These are phyloP conservation scores for Lodderomyces theae DNA, from an alignment of 1,139 yeast genomes.

Conservation along the genomic window DNA sequence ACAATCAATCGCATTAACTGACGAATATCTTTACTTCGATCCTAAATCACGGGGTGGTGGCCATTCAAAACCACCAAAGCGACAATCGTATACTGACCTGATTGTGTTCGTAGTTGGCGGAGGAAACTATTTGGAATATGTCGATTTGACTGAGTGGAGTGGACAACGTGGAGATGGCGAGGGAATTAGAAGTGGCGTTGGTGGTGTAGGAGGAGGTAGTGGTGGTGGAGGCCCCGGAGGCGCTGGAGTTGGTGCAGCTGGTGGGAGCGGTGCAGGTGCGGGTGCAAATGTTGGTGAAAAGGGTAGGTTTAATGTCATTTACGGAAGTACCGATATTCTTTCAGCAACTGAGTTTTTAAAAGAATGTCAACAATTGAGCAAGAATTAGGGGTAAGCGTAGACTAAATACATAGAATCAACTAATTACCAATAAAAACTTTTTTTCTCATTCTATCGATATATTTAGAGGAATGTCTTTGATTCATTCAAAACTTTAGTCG, in stretches of 20 bases:
- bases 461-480: constrained; percentile 45
- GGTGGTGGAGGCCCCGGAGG: background rate
- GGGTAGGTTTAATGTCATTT: constrained; percentile 50
- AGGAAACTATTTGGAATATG: constrained; percentile 91
- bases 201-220: constrained; percentile 13
- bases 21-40: constrained; percentile 86
- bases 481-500: constrained; percentile 70
- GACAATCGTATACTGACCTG: constrained; percentile 77
- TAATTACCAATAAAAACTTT: background rate
- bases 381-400: constrained; percentile 30
- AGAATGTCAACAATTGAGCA: constrained; percentile 47
- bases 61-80: constrained; percentile 82
- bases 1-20: constrained; percentile 66
- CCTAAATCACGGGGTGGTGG: constrained; percentile 93
- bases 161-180: constrained; percentile 30
- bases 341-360: constrained; percentile 74
- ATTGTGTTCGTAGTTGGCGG: constrained; percentile 95
- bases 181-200: background rate
- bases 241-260: constrained; percentile 17
- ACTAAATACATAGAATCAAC: constrained; percentile 1
- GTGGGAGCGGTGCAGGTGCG: constrained; percentile 9
- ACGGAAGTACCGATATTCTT: constrained; percentile 82
- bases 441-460: background rate
- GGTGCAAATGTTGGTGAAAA: constrained; percentile 14
- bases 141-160: constrained; percentile 86